Percentiles rank a stretch among this genome's conserved stretches.
phyloP scores from a whole-genome alignment of 805 yeast species.

The Babjeviella inositovora region DNA sequence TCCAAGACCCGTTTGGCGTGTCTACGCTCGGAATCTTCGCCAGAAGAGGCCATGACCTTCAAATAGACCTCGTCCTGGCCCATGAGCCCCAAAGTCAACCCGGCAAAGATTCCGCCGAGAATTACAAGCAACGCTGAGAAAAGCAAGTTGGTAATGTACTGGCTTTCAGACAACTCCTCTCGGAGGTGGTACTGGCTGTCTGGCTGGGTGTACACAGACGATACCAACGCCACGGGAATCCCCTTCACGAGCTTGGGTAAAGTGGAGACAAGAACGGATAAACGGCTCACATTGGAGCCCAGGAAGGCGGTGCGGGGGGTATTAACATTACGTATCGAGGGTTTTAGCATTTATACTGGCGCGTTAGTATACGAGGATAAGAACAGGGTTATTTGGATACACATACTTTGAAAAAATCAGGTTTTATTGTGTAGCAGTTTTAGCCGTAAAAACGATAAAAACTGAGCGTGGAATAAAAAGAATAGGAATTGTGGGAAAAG shows the following conservation, averaged over 20 bases:
- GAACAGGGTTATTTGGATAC: no score
- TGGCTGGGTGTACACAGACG: constrained; percentile 2
- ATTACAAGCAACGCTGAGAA: constrained; percentile 49
- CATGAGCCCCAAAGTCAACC: constrained; percentile 89
- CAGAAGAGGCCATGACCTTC: constrained; percentile 81
- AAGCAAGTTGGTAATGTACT: constrained; percentile 28
- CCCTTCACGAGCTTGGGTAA: constrained; percentile 8
- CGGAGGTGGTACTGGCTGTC: constrained; percentile 3
- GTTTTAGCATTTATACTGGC: no score
- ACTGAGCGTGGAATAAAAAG: no score
- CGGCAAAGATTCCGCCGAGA: constrained; percentile 85
- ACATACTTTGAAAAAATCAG: no score
- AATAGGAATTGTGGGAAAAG: no score
- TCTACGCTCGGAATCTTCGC: constrained; percentile 51
- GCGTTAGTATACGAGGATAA: neutral
- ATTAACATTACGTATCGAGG: no score
- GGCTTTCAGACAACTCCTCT: constrained; percentile 14
- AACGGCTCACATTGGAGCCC: no score
- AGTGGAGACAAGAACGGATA: constrained; percentile 4
- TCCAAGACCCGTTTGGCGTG: constrained; percentile 59
- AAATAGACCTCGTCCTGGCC: constrained; percentile 95
- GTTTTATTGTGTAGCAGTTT: no score
- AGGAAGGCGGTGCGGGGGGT: no score
- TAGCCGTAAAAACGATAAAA: no score
- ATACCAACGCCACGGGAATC: constrained; percentile 6